These are phyloP conservation scores for Jacaranda copaia DNA, from an alignment of 257 asterid species.

Conservation along the genomic window DNA sequence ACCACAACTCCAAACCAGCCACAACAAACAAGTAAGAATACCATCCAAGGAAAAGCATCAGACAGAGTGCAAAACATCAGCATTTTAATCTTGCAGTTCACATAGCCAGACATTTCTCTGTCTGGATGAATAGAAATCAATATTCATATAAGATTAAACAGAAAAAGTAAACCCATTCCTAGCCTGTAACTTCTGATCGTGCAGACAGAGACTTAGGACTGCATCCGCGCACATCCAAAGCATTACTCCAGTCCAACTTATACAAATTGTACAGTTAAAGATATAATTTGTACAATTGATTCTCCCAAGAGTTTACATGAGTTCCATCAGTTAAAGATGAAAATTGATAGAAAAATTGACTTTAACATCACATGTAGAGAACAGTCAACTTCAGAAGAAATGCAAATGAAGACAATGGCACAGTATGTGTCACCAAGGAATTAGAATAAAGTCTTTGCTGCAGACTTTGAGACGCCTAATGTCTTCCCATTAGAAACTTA, in stretches of 20 bases:
- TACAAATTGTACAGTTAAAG: not conserved
- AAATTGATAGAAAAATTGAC: not conserved
- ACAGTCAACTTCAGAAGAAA: not conserved
- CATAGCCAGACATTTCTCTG: not conserved
- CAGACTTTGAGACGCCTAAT: not conserved
- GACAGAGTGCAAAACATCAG: not conserved
- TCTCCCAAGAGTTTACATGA: constrained; percentile 2
- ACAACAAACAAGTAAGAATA: constrained; percentile 30
- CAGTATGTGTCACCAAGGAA: not conserved
- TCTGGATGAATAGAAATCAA: not conserved
- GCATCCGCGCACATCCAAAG: not conserved
- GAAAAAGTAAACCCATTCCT: constrained; percentile 6
- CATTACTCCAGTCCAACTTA: not conserved
- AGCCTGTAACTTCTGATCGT: constrained; percentile 15
- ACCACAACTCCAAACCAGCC: constrained; percentile 20
- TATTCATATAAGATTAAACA: not conserved
- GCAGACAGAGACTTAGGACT: not conserved
- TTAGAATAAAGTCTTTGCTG: not conserved
- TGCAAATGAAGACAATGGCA: not conserved
- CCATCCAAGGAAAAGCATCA: not conserved
- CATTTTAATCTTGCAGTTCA: constrained; percentile 14
- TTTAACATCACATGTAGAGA: not conserved
- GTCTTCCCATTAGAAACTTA: not conserved
- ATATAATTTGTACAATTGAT: not conserved
- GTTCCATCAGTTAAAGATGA: not conserved